Base-by-base conservation (phyloP, 2,329 filamentous ascomycete genomes). In the Huntiella moniliformis region DNA sequence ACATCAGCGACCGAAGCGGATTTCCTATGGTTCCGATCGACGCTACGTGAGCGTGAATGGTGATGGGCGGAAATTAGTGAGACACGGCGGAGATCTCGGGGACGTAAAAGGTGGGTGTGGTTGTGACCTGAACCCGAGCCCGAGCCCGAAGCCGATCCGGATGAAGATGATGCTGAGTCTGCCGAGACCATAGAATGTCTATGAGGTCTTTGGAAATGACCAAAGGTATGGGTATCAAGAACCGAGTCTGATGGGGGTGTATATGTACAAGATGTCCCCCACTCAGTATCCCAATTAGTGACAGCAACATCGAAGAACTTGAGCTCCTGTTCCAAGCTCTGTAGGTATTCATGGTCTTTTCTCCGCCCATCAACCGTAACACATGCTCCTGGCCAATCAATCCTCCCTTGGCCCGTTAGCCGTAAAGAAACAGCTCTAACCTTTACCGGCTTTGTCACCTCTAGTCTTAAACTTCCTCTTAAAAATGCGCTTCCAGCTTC, bases 301-400 rank as follows among this genome's bases (percentile, higher is more conserved):
- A 76, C 71, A 56, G 71, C 65, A 41, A 82, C 80, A 56, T 95
- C 92, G 67, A 95, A 98, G 58, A 96, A 96, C 0, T 81, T 88
- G 62, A 85, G 77, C 13, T 77, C 88, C 56, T 95, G 87, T 36
- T 82, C 88, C 61, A 92, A 79, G 8, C 40, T 43, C 11, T 45
- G 35, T 50, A 96, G 70, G 3, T 78, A 83, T 53, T 91, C 82
- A 51, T 84, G 82, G 57, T 96, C 86, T 55, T 76, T 80, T 45
- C 84, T 77, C 36, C 93, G 82, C 1, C 79, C 71, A 60, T 93
- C 94, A 48, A 79, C 71, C 0, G 87, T 86, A 3, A 91, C 88
- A 28, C 96, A 91, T 43, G 86, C 85, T 65, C 96, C 91, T 12
- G 91, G 88, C 91, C 91, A 98, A 57, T 94, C 86, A 1, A 91